A percentile compares a stretch with the other conserved stretches of the same genome.
phyloP scores from a whole-genome alignment of 2,329 filamentous ascomycete genomes.

The Neospermospora avenae region DNA sequence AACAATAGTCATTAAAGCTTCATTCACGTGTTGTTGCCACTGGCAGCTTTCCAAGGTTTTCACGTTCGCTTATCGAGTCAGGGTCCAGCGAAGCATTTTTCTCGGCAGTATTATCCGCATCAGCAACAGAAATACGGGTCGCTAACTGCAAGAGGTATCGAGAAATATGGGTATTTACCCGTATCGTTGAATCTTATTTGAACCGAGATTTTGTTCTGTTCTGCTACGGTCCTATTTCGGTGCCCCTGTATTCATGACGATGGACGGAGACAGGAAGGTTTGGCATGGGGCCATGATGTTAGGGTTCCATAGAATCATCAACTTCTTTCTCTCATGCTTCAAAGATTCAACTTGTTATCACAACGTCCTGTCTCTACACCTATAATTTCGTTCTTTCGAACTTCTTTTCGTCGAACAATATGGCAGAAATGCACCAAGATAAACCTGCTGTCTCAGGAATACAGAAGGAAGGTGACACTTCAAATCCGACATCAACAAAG shows the following conservation, averaged over 20 bases:
- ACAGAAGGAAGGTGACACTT: neutral
- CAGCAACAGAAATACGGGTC: conserved; percentile 1
- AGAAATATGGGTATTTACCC: conserved; percentile 17
- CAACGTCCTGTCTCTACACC: neutral
- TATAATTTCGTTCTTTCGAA: neutral
- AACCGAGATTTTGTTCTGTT: conserved; percentile 13
- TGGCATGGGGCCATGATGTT: conserved; percentile 6
- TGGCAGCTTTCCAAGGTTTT: neutral
- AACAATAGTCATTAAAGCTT: too few relatives aligned
- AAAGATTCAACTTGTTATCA: neutral
- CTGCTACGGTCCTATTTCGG: conserved; percentile 22
- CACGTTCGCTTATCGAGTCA: neutral
- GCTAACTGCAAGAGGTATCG: neutral
- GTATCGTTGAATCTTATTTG: conserved; percentile 2
- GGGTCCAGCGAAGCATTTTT: neutral
- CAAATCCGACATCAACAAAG: neutral
- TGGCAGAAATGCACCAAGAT: conserved; percentile 4
- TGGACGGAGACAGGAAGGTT: conserved; percentile 9
- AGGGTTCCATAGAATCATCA: conserved; percentile 1
- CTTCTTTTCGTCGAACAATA: neutral
- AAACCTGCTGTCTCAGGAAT: neutral
- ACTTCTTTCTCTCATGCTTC: neutral
- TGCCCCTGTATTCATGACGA: conserved; percentile 21
- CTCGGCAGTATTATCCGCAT: neutral
- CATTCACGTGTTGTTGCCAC: neutral